Evolutionary conservation across 2,329 filamentous ascomycete genomes (phyloP).

Genomic region (Onygena corvina): DNA sequence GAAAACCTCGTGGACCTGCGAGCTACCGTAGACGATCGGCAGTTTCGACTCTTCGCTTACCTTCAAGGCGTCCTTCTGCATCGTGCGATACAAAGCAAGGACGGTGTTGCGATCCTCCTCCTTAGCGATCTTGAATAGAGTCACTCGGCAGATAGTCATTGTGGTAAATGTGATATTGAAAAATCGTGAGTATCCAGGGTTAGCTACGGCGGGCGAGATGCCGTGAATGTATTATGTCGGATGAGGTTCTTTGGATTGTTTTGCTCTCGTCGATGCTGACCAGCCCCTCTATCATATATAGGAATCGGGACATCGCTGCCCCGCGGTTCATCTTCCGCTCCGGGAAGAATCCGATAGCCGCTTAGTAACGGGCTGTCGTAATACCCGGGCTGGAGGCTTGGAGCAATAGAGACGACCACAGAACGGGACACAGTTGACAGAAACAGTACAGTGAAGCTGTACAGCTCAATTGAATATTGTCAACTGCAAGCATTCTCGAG

Average conservation of each 20-base stretch:
- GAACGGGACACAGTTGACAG: too few relatives aligned
- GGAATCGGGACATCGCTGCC: background rate
- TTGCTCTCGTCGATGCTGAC: background rate
- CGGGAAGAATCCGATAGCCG: background rate
- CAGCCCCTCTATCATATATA: background rate
- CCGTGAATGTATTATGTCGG: too few relatives aligned
- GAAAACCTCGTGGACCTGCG: too few relatives aligned
- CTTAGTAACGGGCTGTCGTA: background rate
- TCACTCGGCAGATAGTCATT: conserved; percentile 31
- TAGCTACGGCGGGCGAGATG: too few relatives aligned
- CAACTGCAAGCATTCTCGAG: too few relatives aligned
- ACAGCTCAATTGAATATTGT: too few relatives aligned
- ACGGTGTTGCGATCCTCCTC: conserved; percentile 28
- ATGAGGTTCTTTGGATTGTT: too few relatives aligned
- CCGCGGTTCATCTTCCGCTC: too few relatives aligned
- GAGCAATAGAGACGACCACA: too few relatives aligned
- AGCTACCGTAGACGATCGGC: background rate
- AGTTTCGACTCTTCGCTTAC: conserved; percentile 16
- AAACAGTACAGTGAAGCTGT: too few relatives aligned
- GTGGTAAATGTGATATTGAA: background rate
- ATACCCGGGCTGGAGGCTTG: background rate
- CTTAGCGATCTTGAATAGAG: conserved; percentile 37
- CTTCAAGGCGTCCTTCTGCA: conserved; percentile 28
- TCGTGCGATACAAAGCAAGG: conserved; percentile 26
- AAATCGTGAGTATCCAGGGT: too few relatives aligned